These are phyloP conservation scores for Triticum urartu DNA, from an alignment of 176 grass and related monocot genomes.

Conservation along the genomic window DNA sequence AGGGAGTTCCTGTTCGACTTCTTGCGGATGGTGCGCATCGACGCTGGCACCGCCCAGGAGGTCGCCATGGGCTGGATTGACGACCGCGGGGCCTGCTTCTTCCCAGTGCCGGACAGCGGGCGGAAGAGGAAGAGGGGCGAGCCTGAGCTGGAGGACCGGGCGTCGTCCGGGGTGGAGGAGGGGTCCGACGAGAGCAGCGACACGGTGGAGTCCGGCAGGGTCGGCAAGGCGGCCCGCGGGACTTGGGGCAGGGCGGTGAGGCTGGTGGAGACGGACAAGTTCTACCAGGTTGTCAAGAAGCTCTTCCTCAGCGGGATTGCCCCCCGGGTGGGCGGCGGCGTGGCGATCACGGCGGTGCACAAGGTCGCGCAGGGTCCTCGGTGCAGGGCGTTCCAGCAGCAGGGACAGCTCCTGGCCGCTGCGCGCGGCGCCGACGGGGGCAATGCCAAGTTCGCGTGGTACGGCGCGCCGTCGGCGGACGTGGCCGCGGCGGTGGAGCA, in stretches of 20 bases:
- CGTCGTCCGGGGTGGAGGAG: slow-evolving; percentile 42
- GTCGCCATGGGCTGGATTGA: slow-evolving; percentile 79
- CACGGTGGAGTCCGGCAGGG: not conserved
- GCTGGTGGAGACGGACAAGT: slow-evolving; percentile 43
- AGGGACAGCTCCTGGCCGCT: slow-evolving; percentile 38
- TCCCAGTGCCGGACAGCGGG: slow-evolving; percentile 27
- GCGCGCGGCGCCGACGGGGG: slow-evolving; percentile 31
- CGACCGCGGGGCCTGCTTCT: slow-evolving; percentile 58
- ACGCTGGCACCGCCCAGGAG: slow-evolving; percentile 40
- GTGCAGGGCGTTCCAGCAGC: slow-evolving; percentile 46
- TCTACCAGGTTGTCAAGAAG: slow-evolving; percentile 64
- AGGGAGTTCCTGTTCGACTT: slow-evolving; percentile 64
- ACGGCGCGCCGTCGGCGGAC: slow-evolving; percentile 46
- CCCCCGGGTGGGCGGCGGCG: not conserved
- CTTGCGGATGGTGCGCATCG: slow-evolving; percentile 51
- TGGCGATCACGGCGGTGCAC: slow-evolving; percentile 56
- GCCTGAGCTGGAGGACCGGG: not conserved
- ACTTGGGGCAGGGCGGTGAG: slow-evolving; percentile 10
- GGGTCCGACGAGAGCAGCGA: slow-evolving; percentile 34
- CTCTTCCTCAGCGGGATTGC: slow-evolving; percentile 56
- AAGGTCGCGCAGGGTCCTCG: slow-evolving; percentile 43
- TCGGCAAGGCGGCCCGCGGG: not conserved
- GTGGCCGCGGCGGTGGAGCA: slow-evolving; percentile 39
- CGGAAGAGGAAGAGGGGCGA: slow-evolving; percentile 25
- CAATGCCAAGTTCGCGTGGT: slow-evolving; percentile 69